phyloP scores from a whole-genome alignment of 805 yeast species.

The Myxozyma melibiosi region DNA sequence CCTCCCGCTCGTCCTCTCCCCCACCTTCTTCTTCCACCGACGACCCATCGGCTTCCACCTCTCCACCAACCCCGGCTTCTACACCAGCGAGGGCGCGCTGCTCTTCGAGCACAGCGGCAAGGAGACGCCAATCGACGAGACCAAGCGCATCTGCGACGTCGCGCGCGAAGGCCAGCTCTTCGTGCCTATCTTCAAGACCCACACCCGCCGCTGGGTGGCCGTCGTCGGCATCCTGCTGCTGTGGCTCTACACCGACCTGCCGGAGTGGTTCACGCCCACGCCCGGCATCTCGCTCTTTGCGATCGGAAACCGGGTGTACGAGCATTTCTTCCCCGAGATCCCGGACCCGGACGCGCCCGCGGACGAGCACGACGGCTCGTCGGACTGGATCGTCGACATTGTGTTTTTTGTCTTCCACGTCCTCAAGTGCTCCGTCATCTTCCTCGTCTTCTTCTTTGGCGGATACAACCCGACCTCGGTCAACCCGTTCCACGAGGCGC shows the following conservation, averaged over 20 bases:
- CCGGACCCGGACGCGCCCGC: conserved; percentile 48
- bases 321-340: conserved; percentile 46
- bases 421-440: conserved; percentile 60
- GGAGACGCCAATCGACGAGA: conserved; percentile 50
- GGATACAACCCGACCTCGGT: conserved; percentile 72
- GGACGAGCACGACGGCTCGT: conserved; percentile 11
- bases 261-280: conserved; percentile 85
- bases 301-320: conserved; percentile 46
- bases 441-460: conserved; percentile 65
- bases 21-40: conserved; percentile 69
- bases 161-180: conserved; percentile 91
- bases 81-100: conserved; percentile 81
- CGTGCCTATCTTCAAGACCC: conserved; percentile 67
- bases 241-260: conserved; percentile 94
- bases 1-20: conserved; percentile 76
- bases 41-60: conserved; percentile 66
- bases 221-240: conserved; percentile 44
- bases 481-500: conserved; percentile 33
- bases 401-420: conserved; percentile 74
- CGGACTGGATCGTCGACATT: conserved; percentile 24
- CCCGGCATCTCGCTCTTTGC: conserved; percentile 85
- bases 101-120: conserved; percentile 55
- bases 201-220: conserved; percentile 39
- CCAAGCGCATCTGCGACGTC: conserved; percentile 57
- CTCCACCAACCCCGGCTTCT: conserved; percentile 70